A percentile compares a stretch with the other conserved stretches of the same genome.
These are phyloP conservation scores for Aspergillus persii DNA, from an alignment of 2,329 filamentous ascomycete genomes.

Conservation along the genomic window DNA sequence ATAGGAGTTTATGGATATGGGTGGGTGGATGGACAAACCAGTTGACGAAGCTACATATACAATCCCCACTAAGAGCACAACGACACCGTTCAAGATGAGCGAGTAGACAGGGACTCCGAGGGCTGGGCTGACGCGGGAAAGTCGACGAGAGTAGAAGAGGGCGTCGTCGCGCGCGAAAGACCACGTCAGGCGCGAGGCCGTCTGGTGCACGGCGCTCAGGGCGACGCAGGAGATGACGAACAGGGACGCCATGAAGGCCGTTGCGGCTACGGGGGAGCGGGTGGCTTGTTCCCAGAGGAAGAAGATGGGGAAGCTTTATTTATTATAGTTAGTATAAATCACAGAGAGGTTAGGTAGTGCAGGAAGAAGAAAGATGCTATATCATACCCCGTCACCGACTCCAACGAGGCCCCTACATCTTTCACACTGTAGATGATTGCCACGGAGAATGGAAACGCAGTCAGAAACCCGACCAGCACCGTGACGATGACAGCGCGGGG, in stretches of 20 bases:
- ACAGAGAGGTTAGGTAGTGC: not conserved
- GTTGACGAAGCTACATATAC: slow-evolving; percentile 23
- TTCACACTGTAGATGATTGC: slow-evolving; percentile 20
- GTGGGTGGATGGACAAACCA: slow-evolving; percentile 4
- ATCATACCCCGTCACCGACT: slow-evolving; percentile 17
- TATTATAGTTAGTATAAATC: not conserved
- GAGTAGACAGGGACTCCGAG: slow-evolving; percentile 18
- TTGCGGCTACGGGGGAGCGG: slow-evolving; percentile 18
- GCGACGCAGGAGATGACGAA: slow-evolving; percentile 18
- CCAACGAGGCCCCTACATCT: slow-evolving; percentile 13
- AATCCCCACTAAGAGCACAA: slow-evolving; percentile 19
- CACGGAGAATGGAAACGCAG: slow-evolving; percentile 23
- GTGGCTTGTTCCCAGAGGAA: slow-evolving; percentile 24
- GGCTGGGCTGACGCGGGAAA: slow-evolving; percentile 9
- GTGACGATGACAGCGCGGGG: slow-evolving; percentile 21
- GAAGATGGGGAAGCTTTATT: slow-evolving; percentile 20
- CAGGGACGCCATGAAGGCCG: slow-evolving; percentile 20
- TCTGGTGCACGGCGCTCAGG: slow-evolving; percentile 25
- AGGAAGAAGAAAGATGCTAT: not conserved
- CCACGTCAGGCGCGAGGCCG: slow-evolving; percentile 32
- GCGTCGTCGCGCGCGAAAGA: slow-evolving; percentile 34
- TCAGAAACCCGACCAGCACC: slow-evolving; percentile 19
- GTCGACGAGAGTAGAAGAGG: slow-evolving; percentile 26
- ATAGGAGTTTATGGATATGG: too few species aligned
- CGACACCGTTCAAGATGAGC: slow-evolving; percentile 14